phyloP scores from a whole-genome alignment of 2,329 filamentous ascomycete species.

The Neofusicoccum sp. region DNA sequence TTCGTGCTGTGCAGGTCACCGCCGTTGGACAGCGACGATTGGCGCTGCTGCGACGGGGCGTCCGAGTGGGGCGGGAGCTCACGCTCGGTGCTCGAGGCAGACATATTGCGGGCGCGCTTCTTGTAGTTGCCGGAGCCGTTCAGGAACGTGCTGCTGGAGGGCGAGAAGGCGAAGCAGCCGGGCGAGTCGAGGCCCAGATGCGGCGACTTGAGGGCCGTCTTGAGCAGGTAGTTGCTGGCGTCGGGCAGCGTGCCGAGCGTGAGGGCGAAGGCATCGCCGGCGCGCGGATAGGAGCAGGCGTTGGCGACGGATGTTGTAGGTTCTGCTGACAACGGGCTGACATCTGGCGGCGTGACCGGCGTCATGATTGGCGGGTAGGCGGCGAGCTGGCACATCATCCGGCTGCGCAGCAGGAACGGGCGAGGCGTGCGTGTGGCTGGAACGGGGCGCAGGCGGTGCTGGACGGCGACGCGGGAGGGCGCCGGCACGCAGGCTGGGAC shows the following conservation, averaged over 20 bases:
- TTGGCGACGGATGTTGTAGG: constrained; percentile 21
- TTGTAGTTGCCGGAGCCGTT: constrained; percentile 22
- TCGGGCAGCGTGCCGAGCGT: constrained; percentile 39
- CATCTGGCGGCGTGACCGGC: constrained; percentile 39
- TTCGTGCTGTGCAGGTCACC: constrained; percentile 33
- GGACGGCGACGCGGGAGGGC: background rate
- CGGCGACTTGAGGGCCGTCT: constrained; percentile 37
- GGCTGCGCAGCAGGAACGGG: background rate
- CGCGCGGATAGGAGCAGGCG: constrained; percentile 34
- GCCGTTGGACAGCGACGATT: constrained; percentile 24
- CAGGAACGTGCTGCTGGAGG: constrained; percentile 28
- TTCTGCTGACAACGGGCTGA: constrained; percentile 42
- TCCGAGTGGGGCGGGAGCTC: constrained; percentile 30
- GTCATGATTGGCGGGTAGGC: constrained; percentile 37
- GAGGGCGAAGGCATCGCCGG: constrained; percentile 39
- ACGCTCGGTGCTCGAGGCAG: constrained; percentile 41
- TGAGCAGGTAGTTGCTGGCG: constrained; percentile 36
- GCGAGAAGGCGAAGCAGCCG: constrained; percentile 29
- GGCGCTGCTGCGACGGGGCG: background rate
- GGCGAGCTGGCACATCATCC: constrained; percentile 13
- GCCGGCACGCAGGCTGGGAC: background rate
- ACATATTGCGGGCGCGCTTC: constrained; percentile 43
- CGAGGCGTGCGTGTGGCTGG: constrained; percentile 6
- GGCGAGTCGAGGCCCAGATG: constrained; percentile 37
- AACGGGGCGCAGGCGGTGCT: background rate